A percentile compares a stretch with the other conserved stretches of the same genome.
Conservation (phyloP, 2,329 filamentous ascomycete species). For the Phialophora verrucosa region DNA sequence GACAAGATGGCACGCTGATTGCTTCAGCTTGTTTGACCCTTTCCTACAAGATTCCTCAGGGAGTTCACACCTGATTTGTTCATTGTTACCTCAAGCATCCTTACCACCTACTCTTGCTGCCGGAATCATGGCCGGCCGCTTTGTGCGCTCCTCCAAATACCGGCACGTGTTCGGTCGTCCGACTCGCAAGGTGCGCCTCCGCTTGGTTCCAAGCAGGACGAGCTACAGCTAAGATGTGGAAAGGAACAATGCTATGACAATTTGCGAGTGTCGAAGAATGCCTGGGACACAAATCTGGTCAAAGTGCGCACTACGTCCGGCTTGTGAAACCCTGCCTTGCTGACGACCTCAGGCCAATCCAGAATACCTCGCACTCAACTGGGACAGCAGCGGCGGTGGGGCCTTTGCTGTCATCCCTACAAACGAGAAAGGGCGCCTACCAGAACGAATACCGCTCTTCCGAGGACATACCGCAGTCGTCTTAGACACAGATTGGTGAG, state of each 20-base stretch:
- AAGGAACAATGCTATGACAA: constrained; percentile 98
- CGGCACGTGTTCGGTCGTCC: constrained; percentile 96
- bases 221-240: constrained; percentile 30
- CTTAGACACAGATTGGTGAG: constrained; percentile 94
- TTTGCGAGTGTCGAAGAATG: constrained; percentile 94
- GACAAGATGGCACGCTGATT: constrained; percentile 25
- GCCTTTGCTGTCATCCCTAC: constrained; percentile 96
- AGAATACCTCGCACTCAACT: constrained; percentile 95
- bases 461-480: constrained; percentile 94
- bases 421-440: constrained; percentile 85
- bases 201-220: constrained; percentile 11
- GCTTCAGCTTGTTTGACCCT: constrained; percentile 21
- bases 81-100: neutral
- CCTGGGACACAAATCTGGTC: constrained; percentile 98
- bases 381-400: constrained; percentile 94
- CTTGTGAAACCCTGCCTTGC: constrained; percentile 38
- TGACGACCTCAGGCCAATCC: constrained; percentile 77
- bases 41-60: constrained; percentile 4
- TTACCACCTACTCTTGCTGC: neutral
- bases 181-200: constrained; percentile 72
- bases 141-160: constrained; percentile 76
- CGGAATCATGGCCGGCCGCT: constrained; percentile 68
- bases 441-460: constrained; percentile 92
- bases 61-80: constrained; percentile 16
- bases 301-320: constrained; percentile 68